Base-by-base conservation (phyloP, 2,329 filamentous ascomycete genomes). In the Anisogramma anomala region DNA sequence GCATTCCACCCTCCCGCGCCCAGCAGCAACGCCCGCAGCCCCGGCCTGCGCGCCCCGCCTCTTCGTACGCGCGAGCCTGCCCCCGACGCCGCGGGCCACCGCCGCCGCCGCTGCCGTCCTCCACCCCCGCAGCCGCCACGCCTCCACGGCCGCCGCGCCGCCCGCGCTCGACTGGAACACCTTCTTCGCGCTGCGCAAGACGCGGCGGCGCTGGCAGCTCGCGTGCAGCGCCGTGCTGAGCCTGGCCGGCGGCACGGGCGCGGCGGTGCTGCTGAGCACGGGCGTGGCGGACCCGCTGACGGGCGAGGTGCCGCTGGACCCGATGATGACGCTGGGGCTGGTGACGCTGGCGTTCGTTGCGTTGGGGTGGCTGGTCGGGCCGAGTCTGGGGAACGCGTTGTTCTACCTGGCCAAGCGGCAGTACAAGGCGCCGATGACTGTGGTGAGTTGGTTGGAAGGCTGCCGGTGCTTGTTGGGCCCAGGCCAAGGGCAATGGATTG, bases 151-250 rank as follows among this genome's bases (percentile, higher is more conserved):
- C 38, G 52, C 55, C 23, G 53, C 58, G 41, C 49, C 54, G 43
- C 52, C 60, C 26, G 55, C 61, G n/a, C 74, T 88, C 31, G 76
- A 86, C 64, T 96, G 89, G 89, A 82, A 95, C 66, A 79, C 77
- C 39, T 96, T 94, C 69, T 94, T 96, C 70, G 77, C 78, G 58
- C 79, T 96, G 46, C 86, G 89, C 55, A 83, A 86, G 53, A 82
- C 79, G 46, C 84, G 89, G 42, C 81, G 89, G 46, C 77, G 84
- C 53, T 83, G 88, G 67, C 86, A 89, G 58, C 74, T 94, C 27
- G 74, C 72, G 36, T 87, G 86, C 49, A 89, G 84, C 34, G 68
- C 86, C 39, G 58, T 77, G 25, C 76, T 74, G 25, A 79, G 80
- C 31, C 49, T 79, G 5, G 64, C 68, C 10, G 76, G 75, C 45